Base-by-base conservation (phyloP, 768 basidiomycete genomes). In the Serendipita vermifera region DNA sequence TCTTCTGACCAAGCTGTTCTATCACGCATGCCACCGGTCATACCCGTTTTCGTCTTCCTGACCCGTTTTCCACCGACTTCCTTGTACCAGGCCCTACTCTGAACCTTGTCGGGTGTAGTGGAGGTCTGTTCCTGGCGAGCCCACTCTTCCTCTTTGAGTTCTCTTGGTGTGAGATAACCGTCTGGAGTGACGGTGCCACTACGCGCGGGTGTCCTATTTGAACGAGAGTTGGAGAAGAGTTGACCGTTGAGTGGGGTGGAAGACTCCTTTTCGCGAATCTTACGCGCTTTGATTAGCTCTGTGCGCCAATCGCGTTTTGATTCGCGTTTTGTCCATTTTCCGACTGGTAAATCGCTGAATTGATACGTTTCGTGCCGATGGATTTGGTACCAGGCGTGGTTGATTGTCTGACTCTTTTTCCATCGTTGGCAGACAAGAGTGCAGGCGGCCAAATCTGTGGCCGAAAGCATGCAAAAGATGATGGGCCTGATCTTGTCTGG, bases 371-470 rank as follows among this genome's bases (percentile, higher is more conserved):
- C 46, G n/a, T 22, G 26, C 11, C 46, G 46, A 51, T 51, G 32
- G 15, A 51, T 20, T 51, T 51, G 46, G 17, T 51, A 51, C 26
- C 26, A 51, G 22, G 46, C 46, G 29, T 51, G 46, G 17, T 51
- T 51, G 27, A 51, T 51, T 7, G 46, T 51, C 29, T 51, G 46
- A 29, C 46, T 51, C 46, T 51, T 51, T 31, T 51, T 51, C 46
- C 46, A 51, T 31, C 46, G 46, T 31, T 51, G 46, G 32, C 22
- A 51, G 24, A 51, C 46, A 31, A 51, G 46, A 5, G 46, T 27
- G 29, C 46, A 51, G 9, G 46, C 26, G 5, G 46, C 46, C 5
- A 51, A 31, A 31, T 51, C 46, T 7, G 5, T 51, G 7, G 29
- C n/a, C 9, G 26, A 22, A 13, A 51, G 24, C 9, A 51, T 9